Conservation (phyloP, 208 protist genomes). For the Trypanosoma cruzi region DNA sequence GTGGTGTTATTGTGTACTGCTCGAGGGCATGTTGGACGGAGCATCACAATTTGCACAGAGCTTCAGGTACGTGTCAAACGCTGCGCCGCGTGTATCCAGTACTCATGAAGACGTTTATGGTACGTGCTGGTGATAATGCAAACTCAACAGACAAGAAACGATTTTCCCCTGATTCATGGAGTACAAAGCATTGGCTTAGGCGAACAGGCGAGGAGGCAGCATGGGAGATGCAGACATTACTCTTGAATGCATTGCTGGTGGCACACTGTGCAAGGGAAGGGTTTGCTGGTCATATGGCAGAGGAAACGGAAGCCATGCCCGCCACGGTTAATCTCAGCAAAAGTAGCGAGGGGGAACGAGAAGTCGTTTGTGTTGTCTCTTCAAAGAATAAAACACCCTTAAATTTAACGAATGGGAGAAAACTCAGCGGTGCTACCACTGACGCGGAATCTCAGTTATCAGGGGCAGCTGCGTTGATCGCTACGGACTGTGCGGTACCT, state of each 20-base stretch:
- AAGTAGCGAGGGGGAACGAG: neutral
- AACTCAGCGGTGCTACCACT: neutral
- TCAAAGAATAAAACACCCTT: neutral
- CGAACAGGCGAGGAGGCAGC: conserved; percentile 42
- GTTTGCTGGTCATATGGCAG: conserved; percentile 19
- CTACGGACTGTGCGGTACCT: conserved; percentile 19
- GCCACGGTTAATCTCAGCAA: neutral
- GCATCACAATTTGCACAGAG: conserved; percentile 34
- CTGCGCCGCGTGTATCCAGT: conserved; percentile 51
- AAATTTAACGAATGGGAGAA: neutral
- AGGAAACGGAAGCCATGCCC: neutral
- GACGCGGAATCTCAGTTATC: neutral
- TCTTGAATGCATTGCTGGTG: conserved; percentile 43
- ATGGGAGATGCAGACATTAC: conserved; percentile 52
- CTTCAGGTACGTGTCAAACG: conserved; percentile 50
- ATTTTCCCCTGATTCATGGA: conserved; percentile 21
- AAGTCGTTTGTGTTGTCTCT: neutral
- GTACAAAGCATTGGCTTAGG: conserved; percentile 47
- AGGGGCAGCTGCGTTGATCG: neutral
- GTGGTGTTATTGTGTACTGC: conserved; percentile 68
- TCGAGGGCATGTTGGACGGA: conserved; percentile 45
- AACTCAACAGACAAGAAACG: neutral
- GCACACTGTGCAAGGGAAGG: conserved; percentile 33
- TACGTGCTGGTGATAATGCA: neutral
- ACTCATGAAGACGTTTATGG: conserved; percentile 45